These are phyloP conservation scores for Cytospora leucostoma DNA, from an alignment of 2,329 filamentous ascomycete species.

Conservation along the genomic window DNA sequence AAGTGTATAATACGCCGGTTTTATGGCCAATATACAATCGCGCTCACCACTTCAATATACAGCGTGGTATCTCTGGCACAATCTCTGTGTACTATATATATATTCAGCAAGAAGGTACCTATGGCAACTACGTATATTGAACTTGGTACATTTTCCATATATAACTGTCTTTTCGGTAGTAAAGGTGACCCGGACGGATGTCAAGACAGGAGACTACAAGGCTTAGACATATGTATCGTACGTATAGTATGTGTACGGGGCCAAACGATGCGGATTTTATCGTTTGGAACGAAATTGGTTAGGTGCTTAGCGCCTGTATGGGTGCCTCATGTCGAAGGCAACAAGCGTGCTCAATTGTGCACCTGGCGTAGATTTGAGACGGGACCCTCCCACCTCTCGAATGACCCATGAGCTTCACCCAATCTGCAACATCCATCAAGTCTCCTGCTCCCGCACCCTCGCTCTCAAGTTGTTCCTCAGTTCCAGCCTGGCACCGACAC, in stretches of 20 bases:
- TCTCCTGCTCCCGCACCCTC: constrained; percentile 18
- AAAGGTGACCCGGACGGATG: not conserved
- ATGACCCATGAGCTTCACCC: constrained; percentile 22
- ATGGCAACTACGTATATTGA: too few species aligned
- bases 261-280: not conserved
- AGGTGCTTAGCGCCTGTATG: constrained; percentile 17
- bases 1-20: constrained; percentile 4
- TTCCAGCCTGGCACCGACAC: constrained; percentile 19
- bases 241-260: not conserved
- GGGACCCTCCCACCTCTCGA: constrained; percentile 8
- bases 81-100: too few species aligned
- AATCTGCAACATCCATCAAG: constrained; percentile 25
- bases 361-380: constrained; percentile 3
- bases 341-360: constrained; percentile 16
- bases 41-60: too few species aligned
- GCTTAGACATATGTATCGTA: not conserved
- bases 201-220: not conserved
- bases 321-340: constrained; percentile 17
- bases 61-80: too few species aligned
- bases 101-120: too few species aligned
- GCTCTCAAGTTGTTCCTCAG: constrained; percentile 20
- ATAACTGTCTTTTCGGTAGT: not conserved
- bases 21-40: too few species aligned
- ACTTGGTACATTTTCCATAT: too few species aligned
- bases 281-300: not conserved